phyloP scores from a whole-genome alignment of 2,329 filamentous ascomycete species.

The Dichotomopilus funicola region DNA sequence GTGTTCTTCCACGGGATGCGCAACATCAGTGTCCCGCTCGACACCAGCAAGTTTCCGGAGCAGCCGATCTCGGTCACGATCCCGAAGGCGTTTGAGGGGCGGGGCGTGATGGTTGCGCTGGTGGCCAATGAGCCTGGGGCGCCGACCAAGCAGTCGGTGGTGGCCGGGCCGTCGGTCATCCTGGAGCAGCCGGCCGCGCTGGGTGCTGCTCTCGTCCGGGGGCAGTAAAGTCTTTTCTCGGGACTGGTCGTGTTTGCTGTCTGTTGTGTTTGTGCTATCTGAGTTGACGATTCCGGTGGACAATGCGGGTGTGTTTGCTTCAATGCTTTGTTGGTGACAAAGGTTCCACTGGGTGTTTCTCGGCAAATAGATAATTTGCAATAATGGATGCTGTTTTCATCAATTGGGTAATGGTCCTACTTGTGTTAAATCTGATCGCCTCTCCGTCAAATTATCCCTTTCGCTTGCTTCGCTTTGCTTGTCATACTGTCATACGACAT shows the following conservation, averaged over 20 bases:
- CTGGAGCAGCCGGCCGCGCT: slow-evolving; percentile 11
- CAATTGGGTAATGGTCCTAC: too few relatives aligned
- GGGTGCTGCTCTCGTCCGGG: not conserved
- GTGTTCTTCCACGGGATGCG: slow-evolving; percentile 20
- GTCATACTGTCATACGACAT: too few relatives aligned
- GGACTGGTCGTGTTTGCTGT: too few relatives aligned
- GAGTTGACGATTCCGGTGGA: not conserved
- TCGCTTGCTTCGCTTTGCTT: too few relatives aligned
- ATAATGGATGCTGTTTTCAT: too few relatives aligned
- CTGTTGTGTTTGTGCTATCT: not conserved
- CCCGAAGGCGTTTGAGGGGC: slow-evolving; percentile 16
- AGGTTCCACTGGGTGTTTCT: too few relatives aligned
- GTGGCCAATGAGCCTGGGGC: slow-evolving; percentile 18
- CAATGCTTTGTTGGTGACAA: too few relatives aligned
- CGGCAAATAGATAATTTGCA: too few relatives aligned
- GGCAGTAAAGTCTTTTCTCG: not conserved
- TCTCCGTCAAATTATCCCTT: too few relatives aligned
- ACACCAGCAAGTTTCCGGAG: slow-evolving; percentile 11
- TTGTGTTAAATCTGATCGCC: too few relatives aligned
- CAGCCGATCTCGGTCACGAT: slow-evolving; percentile 16
- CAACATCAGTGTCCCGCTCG: slow-evolving; percentile 18
- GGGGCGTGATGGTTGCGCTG: slow-evolving; percentile 17
- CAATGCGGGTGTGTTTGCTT: not conserved
- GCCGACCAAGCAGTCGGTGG: slow-evolving; percentile 18
- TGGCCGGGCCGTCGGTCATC: slow-evolving; percentile 18